phyloP scores from a whole-genome alignment of 441 rosid species.

The Lepidium campestre region DNA sequence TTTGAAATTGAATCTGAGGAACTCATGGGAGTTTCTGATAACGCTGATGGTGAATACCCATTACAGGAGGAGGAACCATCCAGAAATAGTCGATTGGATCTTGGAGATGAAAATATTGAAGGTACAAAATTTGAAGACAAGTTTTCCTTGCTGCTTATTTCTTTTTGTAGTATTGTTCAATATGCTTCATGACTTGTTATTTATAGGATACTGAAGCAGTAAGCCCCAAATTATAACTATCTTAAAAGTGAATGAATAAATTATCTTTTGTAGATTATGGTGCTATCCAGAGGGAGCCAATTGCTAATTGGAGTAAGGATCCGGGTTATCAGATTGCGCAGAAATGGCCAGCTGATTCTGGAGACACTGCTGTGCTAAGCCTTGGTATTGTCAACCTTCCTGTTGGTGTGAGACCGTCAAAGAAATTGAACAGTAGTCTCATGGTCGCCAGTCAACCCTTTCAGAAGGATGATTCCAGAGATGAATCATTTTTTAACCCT shows the following conservation, averaged over 20 bases:
- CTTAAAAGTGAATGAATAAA: neutral
- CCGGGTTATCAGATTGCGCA: conserved; percentile 64
- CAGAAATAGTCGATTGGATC: conserved; percentile 20
- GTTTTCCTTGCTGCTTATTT: neutral
- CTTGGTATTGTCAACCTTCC: conserved; percentile 70
- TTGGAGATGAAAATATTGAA: conserved; percentile 41
- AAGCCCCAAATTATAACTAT: neutral
- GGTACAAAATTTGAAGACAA: conserved; percentile 36
- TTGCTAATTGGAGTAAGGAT: conserved; percentile 59
- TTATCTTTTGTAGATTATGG: conserved; percentile 41
- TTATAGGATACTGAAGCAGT: neutral
- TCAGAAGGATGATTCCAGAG: conserved; percentile 38
- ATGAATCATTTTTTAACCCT: conserved; percentile 31
- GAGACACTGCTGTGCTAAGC: conserved; percentile 45
- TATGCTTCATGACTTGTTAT: neutral
- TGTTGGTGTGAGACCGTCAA: conserved; percentile 74
- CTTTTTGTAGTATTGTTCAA: neutral
- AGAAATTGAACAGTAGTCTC: conserved; percentile 33
- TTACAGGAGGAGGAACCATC: conserved; percentile 11
- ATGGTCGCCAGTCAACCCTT: conserved; percentile 30
- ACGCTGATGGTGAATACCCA: conserved; percentile 30
- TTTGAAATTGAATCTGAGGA: conserved; percentile 32
- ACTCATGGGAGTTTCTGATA: conserved; percentile 17
- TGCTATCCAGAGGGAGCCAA: conserved; percentile 61
- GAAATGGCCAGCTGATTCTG: conserved; percentile 52